Evolutionary conservation across 2,329 filamentous ascomycete species (phyloP).

Genomic region (Escovopsis sp.): DNA sequence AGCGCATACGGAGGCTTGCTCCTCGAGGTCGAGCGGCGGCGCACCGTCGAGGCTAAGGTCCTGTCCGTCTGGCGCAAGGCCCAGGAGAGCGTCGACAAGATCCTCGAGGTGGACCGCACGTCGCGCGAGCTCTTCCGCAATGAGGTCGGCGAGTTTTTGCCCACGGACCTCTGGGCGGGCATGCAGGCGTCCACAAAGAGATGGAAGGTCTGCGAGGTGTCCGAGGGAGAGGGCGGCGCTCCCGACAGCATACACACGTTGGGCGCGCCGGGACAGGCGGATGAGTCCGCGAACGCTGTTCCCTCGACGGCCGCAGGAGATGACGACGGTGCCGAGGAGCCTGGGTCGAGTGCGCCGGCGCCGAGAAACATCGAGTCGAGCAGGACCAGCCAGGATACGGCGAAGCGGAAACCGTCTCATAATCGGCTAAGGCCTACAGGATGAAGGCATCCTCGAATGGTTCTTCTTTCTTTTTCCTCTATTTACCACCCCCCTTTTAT

Average conservation of each 20-base stretch:
- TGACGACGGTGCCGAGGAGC: not conserved
- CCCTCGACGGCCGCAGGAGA: too few relatives aligned
- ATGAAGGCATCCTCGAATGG: not conserved
- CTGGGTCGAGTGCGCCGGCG: too few relatives aligned
- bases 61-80: slow-evolving; percentile 63
- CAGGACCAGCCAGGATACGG: not conserved
- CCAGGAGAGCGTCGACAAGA: slow-evolving; percentile 56
- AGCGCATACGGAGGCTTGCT: slow-evolving; percentile 73
- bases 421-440: not conserved
- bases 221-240: slow-evolving; percentile 11
- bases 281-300: too few relatives aligned
- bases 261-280: too few relatives aligned
- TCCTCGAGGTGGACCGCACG: slow-evolving; percentile 57
- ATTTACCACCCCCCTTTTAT: too few relatives aligned
- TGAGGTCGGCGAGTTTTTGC: slow-evolving; percentile 75
- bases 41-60: slow-evolving; percentile 58
- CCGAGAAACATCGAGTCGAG: not conserved
- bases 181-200: slow-evolving; percentile 45
- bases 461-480: not conserved
- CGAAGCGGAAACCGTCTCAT: not conserved
- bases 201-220: slow-evolving; percentile 32
- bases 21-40: slow-evolving; percentile 67
- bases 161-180: slow-evolving; percentile 75
- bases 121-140: slow-evolving; percentile 66
- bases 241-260: too few relatives aligned